Evolutionary conservation across 1,284 basidiomycete species (phyloP).

Genomic region (Salmacisia buchloeana): DNA sequence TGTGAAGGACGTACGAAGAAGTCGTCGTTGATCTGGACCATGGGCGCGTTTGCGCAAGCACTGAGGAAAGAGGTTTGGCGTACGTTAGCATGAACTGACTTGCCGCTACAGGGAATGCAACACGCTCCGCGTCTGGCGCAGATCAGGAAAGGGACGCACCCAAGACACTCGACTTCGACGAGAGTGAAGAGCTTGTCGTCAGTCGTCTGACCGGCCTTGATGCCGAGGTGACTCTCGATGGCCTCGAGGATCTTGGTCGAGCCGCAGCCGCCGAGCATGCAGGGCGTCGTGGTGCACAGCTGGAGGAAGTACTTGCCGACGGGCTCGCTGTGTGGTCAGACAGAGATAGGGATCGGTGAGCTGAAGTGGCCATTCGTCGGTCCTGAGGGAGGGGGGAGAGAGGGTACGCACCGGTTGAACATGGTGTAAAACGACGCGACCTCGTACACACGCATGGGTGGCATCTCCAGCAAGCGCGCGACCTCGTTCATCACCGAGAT

Average conservation of each 20-base stretch:
- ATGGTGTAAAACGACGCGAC: conserved; percentile 99
- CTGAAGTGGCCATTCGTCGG: too few species aligned
- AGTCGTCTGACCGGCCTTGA: conserved; percentile 83
- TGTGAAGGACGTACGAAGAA: conserved; percentile 69
- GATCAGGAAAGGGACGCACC: conserved; percentile 11
- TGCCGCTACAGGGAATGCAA: background rate
- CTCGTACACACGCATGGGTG: conserved; percentile 98
- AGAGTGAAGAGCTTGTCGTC: conserved; percentile 94
- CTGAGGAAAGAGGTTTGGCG: conserved; percentile 47
- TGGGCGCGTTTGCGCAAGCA: conserved; percentile 97
- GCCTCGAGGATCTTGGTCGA: conserved; percentile 83
- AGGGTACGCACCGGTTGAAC: conserved; percentile 57
- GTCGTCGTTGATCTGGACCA: conserved; percentile 93
- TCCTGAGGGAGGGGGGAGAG: too few species aligned
- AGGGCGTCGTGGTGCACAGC: conserved; percentile 97
- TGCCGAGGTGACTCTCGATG: conserved; percentile 74
- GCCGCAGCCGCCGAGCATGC: conserved; percentile 81
- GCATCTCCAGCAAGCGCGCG: conserved; percentile 80
- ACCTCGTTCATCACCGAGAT: conserved; percentile 99
- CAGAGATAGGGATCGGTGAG: conserved; percentile 7
- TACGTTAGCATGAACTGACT: background rate
- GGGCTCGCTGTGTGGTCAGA: conserved; percentile 64
- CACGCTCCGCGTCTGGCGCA: background rate
- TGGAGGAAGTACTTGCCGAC: conserved; percentile 93
- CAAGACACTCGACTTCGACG: conserved; percentile 95